Evolutionary conservation across 371 early-diverging fungal species (phyloP).

Genomic region (Gilbertella persicaria): DNA sequence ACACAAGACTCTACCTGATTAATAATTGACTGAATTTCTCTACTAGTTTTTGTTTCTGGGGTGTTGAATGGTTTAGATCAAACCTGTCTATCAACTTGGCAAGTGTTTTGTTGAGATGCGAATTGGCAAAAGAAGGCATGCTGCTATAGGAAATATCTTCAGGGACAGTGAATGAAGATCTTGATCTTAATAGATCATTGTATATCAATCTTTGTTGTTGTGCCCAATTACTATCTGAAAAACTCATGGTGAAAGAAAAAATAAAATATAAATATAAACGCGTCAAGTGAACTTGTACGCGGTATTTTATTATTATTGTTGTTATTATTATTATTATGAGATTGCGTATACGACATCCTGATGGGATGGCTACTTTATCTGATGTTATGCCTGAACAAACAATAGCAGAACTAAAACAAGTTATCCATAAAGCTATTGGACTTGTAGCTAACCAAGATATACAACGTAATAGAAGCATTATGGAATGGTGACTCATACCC

Average conservation of each 20-base stretch:
- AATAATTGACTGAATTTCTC: constrained; percentile 2
- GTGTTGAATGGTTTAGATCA: constrained; percentile 2
- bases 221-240: constrained; percentile 10
- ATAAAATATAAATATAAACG: neutral
- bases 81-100: constrained; percentile 18
- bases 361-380: constrained; percentile 39
- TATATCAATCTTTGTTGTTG: constrained; percentile 9
- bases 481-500: neutral
- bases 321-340: constrained; percentile 38
- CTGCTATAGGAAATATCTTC: neutral
- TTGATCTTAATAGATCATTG: neutral
- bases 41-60: constrained; percentile 1
- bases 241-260: neutral
- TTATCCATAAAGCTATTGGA: constrained; percentile 7
- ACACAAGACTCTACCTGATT: neutral
- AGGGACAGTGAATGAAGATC: constrained; percentile 1
- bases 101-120: constrained; percentile 19
- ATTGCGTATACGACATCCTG: constrained; percentile 49
- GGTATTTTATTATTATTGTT: no score
- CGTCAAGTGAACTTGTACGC: neutral
- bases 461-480: constrained; percentile 15
- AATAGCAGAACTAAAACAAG: constrained; percentile 25
- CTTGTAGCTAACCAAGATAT: constrained; percentile 7
- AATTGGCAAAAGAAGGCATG: neutral
- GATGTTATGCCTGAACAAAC: constrained; percentile 26